Evolutionary conservation across 208 protist species (phyloP).

Genomic region (Lotmaria passim): DNA sequence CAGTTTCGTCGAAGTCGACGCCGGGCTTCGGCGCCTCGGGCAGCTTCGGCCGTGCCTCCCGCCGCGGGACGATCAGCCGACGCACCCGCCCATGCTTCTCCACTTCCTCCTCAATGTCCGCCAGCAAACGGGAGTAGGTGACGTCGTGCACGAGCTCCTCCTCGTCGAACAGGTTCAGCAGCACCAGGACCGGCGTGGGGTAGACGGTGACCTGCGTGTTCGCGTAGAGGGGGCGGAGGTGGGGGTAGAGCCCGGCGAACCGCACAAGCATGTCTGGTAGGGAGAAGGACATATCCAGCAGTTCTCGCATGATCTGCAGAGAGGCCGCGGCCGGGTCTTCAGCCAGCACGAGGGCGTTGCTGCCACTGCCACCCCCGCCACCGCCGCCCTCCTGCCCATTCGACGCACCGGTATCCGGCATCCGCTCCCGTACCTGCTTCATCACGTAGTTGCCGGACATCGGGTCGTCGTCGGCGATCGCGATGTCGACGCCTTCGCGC

Average conservation of each 20-base stretch:
- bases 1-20: slow-evolving; percentile 32
- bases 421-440: slow-evolving; percentile 38
- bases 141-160: slow-evolving; percentile 80
- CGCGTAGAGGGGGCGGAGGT: slow-evolving; percentile 74
- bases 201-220: slow-evolving; percentile 72
- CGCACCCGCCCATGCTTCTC: slow-evolving; percentile 84
- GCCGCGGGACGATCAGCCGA: slow-evolving; percentile 78
- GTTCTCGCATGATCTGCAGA: slow-evolving; percentile 76
- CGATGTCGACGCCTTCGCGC: slow-evolving; percentile 71
- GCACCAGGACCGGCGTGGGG: slow-evolving; percentile 79
- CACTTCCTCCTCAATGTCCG: slow-evolving; percentile 84
- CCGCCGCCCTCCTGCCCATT: slow-evolving; percentile 8
- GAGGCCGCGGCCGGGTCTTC: slow-evolving; percentile 40
- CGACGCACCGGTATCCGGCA: slow-evolving; percentile 14
- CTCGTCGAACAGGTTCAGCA: slow-evolving; percentile 90
- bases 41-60: slow-evolving; percentile 59
- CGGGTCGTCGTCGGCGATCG: slow-evolving; percentile 72
- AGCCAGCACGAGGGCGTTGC: slow-evolving; percentile 41
- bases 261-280: slow-evolving; percentile 66
- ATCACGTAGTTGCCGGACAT: slow-evolving; percentile 68
- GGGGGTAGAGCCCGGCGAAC: slow-evolving; percentile 64
- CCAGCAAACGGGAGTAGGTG: slow-evolving; percentile 67
- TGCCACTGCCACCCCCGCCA: neutral
- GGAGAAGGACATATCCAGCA: slow-evolving; percentile 59
- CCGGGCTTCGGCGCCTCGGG: slow-evolving; percentile 56